Percentiles rank a stretch among this genome's conserved stretches.
Conservation (phyloP, 768 basidiomycete species). For the Pluteus cervinus region DNA sequence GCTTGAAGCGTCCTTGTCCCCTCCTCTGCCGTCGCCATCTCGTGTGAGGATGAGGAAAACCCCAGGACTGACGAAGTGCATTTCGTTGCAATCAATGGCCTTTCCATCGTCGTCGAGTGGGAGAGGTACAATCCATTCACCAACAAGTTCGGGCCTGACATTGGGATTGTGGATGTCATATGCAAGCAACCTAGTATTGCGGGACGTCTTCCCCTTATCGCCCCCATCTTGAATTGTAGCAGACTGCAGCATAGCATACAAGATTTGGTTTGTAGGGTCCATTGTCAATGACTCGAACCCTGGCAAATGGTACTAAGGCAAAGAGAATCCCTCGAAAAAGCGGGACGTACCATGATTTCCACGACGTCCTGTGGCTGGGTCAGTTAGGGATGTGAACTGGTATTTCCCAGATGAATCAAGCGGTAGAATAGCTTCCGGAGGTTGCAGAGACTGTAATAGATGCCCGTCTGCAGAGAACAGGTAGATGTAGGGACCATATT, state of each 20-base stretch:
- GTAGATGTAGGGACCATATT: conserved; percentile 67
- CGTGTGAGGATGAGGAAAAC: conserved; percentile 56
- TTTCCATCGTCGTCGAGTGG: conserved; percentile 47
- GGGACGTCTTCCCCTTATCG: conserved; percentile 33
- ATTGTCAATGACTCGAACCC: conserved; percentile 59
- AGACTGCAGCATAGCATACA: conserved; percentile 60
- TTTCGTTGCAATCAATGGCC: conserved; percentile 47
- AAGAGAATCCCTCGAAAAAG: background rate
- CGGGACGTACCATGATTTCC: conserved; percentile 44
- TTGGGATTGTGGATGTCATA: conserved; percentile 40
- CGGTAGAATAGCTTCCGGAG: conserved; percentile 53
- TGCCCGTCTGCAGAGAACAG: conserved; percentile 39
- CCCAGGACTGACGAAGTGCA: conserved; percentile 45
- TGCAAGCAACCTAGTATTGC: conserved; percentile 51
- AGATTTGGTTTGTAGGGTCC: conserved; percentile 36
- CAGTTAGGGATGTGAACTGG: conserved; percentile 43
- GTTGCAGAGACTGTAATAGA: conserved; percentile 51
- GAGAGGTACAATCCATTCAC: conserved; percentile 57
- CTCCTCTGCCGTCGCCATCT: conserved; percentile 57
- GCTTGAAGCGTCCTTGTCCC: conserved; percentile 36
- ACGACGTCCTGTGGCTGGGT: conserved; percentile 46
- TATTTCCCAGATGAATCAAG: conserved; percentile 32
- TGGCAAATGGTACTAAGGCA: conserved; percentile 10
- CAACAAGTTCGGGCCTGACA: conserved; percentile 32
- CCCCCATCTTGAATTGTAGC: conserved; percentile 65